Evolutionary conservation across 2,329 filamentous ascomycete genomes (phyloP), one percentile per base, ranked within the genome.

Genomic region (Verticillium tricorpus): DNA sequence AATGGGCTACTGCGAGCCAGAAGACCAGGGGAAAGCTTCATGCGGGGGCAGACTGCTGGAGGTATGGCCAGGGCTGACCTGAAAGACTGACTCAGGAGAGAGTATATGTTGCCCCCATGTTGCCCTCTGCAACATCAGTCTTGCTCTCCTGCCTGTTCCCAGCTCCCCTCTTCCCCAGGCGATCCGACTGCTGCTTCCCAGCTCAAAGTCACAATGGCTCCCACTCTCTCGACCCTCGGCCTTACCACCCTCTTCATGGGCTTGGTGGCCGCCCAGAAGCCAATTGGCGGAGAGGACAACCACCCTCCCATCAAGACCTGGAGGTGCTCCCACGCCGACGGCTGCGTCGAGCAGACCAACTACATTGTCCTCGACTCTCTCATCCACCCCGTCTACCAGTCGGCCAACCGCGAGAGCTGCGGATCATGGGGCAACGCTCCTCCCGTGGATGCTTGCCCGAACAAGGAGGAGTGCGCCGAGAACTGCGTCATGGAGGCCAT

Each of bases 401-500:
- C 68, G 50, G 67, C 70, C 61, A 71, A 72, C 65, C 69, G 69
- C 4, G 69, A 61, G 17, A 67, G 69, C 62, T 77, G 75, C 66
- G 71, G 71, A 57, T 64, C 69, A 32, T 73, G 66, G 66, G 75
- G 73, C n/a, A 69, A 63, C 37, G 63, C 67, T 3, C 69, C 76
- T 32, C 78, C 83, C 64, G 61, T 68, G 14, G 77, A 76, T 1
- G 78, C 77, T 0, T 85, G 83, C 66, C 80, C 82, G 0, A 78
- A 82, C 64, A 76, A 77, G 62, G 75, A 74, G 61, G 77, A 78
- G 0, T 86, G 84, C 64, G 79, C 81, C 3, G 67, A 78, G 67
- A 85, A 85, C 71, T 86, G 84, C 68, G 74, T 83, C 61, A 77
- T 85, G 50, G 78, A 85, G 40, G 82, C 80, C 25, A 77, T 83